A percentile compares a stretch with the other conserved stretches of the same genome.
Evolutionary conservation across 192 early-diverging fungal species (phyloP).

Genomic region (Geranomyces variabilis): DNA sequence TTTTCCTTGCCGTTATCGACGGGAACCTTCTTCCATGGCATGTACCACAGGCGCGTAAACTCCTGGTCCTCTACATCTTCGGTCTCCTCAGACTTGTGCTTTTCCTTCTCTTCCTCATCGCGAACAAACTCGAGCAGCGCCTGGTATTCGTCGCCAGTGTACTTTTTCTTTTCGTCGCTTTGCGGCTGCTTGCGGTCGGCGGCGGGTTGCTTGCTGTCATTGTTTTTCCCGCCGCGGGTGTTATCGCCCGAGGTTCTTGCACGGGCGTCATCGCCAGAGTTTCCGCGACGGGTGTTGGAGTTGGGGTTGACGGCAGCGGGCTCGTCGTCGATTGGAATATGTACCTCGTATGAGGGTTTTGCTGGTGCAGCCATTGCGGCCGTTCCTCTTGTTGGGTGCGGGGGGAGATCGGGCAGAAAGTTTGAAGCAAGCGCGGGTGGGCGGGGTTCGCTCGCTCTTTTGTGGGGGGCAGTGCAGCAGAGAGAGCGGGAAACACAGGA

Average conservation of each 20-base stretch:
- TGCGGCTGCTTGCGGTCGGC: no score
- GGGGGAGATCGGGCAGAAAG: no score
- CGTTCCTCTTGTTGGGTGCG: not conserved
- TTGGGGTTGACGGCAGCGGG: not conserved
- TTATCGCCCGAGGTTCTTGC: no score
- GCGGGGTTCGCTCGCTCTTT: no score
- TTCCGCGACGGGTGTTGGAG: no score
- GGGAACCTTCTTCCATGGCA: constrained; percentile 3
- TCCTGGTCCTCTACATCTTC: not conserved
- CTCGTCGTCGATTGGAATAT: not conserved
- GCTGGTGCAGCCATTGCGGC: not conserved
- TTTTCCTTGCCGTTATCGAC: not conserved
- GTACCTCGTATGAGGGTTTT: constrained; percentile 1
- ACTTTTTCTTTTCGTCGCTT: not conserved
- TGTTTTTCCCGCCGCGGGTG: no score
- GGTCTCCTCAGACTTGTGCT: not conserved
- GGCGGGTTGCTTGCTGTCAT: no score
- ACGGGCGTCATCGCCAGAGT: no score
- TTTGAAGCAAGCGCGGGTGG: no score
- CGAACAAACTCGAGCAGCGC: not conserved
- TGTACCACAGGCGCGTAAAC: not conserved
- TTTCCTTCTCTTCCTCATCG: not conserved
- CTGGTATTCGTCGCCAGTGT: not conserved
- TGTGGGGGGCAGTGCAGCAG: no score
- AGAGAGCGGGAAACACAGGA: no score